phyloP scores from a whole-genome alignment of 805 yeast species.

The Candida insectorum region DNA sequence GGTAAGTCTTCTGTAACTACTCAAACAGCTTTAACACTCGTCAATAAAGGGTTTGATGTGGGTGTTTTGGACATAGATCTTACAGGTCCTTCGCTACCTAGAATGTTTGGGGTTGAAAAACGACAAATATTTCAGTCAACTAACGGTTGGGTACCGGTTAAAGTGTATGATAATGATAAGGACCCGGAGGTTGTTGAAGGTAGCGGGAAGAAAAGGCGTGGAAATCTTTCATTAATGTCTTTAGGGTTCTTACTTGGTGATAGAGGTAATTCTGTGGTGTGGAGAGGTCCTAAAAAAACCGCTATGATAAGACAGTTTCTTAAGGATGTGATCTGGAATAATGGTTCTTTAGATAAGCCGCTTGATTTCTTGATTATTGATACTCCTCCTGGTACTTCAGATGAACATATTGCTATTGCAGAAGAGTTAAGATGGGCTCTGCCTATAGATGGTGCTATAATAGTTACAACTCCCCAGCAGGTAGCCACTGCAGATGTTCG shows the following conservation, averaged over 20 bases:
- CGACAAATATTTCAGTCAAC: slow-evolving; percentile 76
- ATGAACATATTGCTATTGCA: slow-evolving; percentile 95
- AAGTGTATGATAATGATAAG: slow-evolving; percentile 20
- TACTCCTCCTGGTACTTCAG: slow-evolving; percentile 99
- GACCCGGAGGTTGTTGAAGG: background rate
- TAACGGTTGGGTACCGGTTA: slow-evolving; percentile 91
- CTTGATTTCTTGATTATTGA: slow-evolving; percentile 82
- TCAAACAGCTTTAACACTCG: slow-evolving; percentile 83
- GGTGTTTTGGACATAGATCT: slow-evolving; percentile 94
- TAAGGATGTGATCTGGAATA: slow-evolving; percentile 88
- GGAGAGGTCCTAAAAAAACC: slow-evolving; percentile 98
- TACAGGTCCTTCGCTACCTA: slow-evolving; percentile 94
- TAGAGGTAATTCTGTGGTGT: slow-evolving; percentile 87
- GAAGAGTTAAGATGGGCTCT: slow-evolving; percentile 72
- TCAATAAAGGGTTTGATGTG: slow-evolving; percentile 68
- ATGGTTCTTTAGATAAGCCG: slow-evolving; percentile 58
- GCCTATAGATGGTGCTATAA: slow-evolving; percentile 83
- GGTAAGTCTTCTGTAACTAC: slow-evolving; percentile 96
- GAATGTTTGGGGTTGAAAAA: slow-evolving; percentile 90
- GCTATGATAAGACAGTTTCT: slow-evolving; percentile 96
- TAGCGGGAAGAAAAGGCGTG: slow-evolving; percentile 24
- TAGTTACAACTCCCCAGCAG: slow-evolving; percentile 95
- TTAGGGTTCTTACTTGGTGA: slow-evolving; percentile 82
- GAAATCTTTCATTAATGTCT: slow-evolving; percentile 66
- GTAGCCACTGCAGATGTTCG: slow-evolving; percentile 93